Conservation (phyloP, 208 protist species). For the Plasmodiophora brassicae region DNA sequence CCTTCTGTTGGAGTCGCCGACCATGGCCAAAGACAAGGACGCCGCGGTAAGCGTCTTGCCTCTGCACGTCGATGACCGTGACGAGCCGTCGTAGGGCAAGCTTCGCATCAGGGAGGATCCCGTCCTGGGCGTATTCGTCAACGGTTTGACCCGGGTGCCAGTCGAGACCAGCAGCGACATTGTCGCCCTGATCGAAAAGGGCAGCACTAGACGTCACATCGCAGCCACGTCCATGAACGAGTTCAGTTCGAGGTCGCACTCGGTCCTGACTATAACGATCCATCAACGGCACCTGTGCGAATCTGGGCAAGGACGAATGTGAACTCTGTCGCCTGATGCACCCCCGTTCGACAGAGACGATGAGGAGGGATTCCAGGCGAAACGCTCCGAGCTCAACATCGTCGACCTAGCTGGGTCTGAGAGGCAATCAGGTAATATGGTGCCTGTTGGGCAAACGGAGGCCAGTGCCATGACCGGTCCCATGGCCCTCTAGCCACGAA, state of each 20-base stretch:
- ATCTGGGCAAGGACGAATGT: neutral
- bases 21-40: neutral
- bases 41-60: neutral
- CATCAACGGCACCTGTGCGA: neutral
- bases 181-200: neutral
- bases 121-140: neutral
- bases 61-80: too few species aligned
- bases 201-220: neutral
- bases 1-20: neutral
- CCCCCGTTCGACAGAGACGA: neutral
- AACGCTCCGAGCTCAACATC: slow-evolving; percentile 1
- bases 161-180: neutral
- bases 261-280: neutral
- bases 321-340: neutral
- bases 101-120: neutral
- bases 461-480: neutral
- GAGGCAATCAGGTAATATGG: neutral
- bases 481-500: neutral
- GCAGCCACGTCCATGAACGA: neutral
- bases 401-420: slow-evolving; percentile 18
- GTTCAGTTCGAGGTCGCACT: neutral
- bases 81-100: too few species aligned
- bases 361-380: neutral
- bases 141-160: neutral
- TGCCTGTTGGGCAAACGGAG: neutral